Base-by-base conservation (phyloP, 805 yeast genomes). In the Isabelozyma pseudorhagii region DNA sequence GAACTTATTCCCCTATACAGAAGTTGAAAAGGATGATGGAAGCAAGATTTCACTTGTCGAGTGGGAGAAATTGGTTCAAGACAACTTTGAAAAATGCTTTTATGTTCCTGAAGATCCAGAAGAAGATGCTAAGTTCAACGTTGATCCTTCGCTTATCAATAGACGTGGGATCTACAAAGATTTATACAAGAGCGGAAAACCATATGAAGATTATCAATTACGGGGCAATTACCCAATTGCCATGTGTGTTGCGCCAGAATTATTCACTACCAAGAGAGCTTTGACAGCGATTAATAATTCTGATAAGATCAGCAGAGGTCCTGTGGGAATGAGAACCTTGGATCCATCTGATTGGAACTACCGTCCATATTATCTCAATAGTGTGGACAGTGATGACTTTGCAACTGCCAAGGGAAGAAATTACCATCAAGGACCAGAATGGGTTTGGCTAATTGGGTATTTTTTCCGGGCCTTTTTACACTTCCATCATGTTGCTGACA, bases 361-460 rank as follows among this genome's bases (percentile, higher is more conserved):
- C 67, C 79, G 96, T 54, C 99, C 99, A 1, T 82, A 89, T 69
- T 93, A 93, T 67, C 74, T 75, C 61, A 94, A 93, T 64, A 72
- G 90, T 44, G 86, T 80, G 40, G 98, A 93, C 60, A 82, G 81
- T 47, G 82, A 78, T 4, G 97, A 93, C 66, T 94, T 91, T 77
- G 90, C 96, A 0, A 91, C 97, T 0, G 78, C 97, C 2, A 90
- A 91, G 68, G 99, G 99, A 29, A 81, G 98, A 60, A 94, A 94
- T 69, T 93, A 93, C 66, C 99, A 93, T 67, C 98, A 93, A 70
- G 99, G 99, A 1, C 99, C 99, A 2, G 99, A 94, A 64, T 93
- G 99, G 99, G 87, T 89, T 34, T 93, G 97, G 97, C 80, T 84
- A 50, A 77, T 79, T 25, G 99, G 99, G 3, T 91, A 83, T 66